A percentile compares a stretch with the other conserved stretches of the same genome.
Evolutionary conservation across 768 basidiomycete species (phyloP).

Genomic region (Strobilomyces echinocephalus): DNA sequence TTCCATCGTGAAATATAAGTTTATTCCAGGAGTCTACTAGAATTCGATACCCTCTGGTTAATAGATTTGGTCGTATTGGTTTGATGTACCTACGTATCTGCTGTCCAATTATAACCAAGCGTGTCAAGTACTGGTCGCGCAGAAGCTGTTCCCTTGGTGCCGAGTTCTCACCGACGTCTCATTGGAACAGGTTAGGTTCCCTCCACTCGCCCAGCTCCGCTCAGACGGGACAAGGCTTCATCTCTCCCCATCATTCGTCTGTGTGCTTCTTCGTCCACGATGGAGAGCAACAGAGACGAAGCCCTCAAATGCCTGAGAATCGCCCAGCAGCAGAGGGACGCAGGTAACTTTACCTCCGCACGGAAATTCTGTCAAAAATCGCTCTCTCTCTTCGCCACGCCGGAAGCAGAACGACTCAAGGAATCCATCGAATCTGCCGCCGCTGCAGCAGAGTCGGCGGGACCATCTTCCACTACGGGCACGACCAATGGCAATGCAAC

Average conservation of each 20-base stretch:
- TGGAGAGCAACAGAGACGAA: conserved; percentile 91
- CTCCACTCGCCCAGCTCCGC: background rate
- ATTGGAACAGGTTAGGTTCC: conserved; percentile 4
- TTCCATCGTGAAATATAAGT: conserved; percentile 81
- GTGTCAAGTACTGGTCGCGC: conserved; percentile 9
- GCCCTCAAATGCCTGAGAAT: conserved; percentile 77
- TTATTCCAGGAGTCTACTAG: conserved; percentile 84
- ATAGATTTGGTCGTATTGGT: background rate
- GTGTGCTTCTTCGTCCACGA: conserved; percentile 23
- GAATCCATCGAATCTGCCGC: conserved; percentile 58
- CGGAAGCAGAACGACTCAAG: conserved; percentile 67
- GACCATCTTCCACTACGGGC: conserved; percentile 36
- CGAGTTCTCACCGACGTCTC: conserved; percentile 23
- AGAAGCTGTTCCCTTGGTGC: conserved; percentile 2
- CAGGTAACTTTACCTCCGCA: conserved; percentile 70
- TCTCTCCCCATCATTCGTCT: conserved; percentile 9
- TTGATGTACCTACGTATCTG: background rate
- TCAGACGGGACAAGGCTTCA: conserved; percentile 6
- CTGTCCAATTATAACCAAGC: background rate
- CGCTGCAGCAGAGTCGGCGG: conserved; percentile 32
- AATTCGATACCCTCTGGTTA: conserved; percentile 11
- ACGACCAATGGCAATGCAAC: conserved; percentile 32
- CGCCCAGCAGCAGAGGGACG: conserved; percentile 67
- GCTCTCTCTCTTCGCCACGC: conserved; percentile 73
- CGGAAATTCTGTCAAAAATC: conserved; percentile 90